These are phyloP conservation scores for Rasamsonia emersonii DNA, from an alignment of 2,329 filamentous ascomycete species.

Conservation along the genomic window DNA sequence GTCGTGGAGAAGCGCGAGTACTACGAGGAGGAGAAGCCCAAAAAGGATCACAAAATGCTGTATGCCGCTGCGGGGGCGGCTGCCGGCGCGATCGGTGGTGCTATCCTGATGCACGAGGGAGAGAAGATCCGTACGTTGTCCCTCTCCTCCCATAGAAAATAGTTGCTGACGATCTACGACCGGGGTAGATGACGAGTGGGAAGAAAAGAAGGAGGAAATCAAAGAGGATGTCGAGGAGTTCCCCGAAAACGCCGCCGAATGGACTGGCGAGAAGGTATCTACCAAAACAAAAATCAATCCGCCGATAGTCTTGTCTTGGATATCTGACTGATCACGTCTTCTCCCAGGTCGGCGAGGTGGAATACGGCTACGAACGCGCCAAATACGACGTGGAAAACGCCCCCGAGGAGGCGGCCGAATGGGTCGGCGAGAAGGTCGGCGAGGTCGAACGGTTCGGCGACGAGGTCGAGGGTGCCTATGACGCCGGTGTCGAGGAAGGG, in stretches of 20 bases:
- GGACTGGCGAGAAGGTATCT: conserved; percentile 33
- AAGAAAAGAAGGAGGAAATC: conserved; percentile 22
- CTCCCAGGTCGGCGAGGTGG: conserved; percentile 30
- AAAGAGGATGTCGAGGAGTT: conserved; percentile 31
- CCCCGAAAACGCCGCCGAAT: conserved; percentile 35
- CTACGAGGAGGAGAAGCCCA: conserved; percentile 10
- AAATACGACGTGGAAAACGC: conserved; percentile 26
- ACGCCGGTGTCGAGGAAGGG: conserved; percentile 28
- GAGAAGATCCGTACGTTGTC: conserved; percentile 30
- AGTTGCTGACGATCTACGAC: background rate
- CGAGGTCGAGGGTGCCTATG: conserved; percentile 35
- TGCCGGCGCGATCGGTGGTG: conserved; percentile 35
- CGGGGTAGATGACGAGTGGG: conserved; percentile 23
- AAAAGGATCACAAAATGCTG: conserved; percentile 23
- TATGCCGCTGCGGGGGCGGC: conserved; percentile 34
- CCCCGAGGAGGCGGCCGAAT: conserved; percentile 29
- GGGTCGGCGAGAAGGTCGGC: conserved; percentile 34
- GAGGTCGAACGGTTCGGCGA: conserved; percentile 37
- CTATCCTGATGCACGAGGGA: conserved; percentile 38
- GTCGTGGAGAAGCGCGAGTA: conserved; percentile 3
- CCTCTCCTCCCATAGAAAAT: background rate
- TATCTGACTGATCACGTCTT: too few relatives aligned
- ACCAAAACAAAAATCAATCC: background rate
- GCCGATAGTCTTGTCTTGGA: too few relatives aligned
- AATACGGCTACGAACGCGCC: conserved; percentile 23